Base-by-base conservation (phyloP, 108 stramenopile genomes). In the Cyclotella atomus region DNA sequence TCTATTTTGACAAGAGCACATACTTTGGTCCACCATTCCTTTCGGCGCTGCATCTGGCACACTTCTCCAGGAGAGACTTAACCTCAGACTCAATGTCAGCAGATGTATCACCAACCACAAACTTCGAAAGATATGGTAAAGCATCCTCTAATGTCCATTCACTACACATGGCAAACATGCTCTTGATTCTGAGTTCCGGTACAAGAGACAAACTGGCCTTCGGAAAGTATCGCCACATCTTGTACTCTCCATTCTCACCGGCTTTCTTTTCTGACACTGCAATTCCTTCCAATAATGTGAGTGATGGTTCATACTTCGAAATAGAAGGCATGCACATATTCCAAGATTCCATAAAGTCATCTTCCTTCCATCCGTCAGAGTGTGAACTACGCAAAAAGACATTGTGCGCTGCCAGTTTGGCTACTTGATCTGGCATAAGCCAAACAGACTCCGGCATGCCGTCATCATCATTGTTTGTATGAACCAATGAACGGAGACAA, bases 301-400 rank as follows among this genome's bases (percentile, higher is more conserved):
- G 7, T 6, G 44, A 20, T 23, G 67, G 71, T 27, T 73, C 71
- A 47, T 80, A 80, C 43, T 23, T 53, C 5, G 70, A 33, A 35
- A 73, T 67, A 32, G 65, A 65, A 24, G 79, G 79, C 35, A 73
- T 65, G 36, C 67, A 71, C 47, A 55, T 53, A 9, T 63, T 61
- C 79, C 79, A 80, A 30, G 66, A 66, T 43, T 80, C 79, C 66
- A 80, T 12, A 25, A 80, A 68, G 41, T 73, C 67, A 8, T 68
- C 59, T 49, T 80, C 71, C 17, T 49, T 47, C 79, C 65, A 73
- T 24, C 49, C 41, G 21, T 10, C 32, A 9, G 69, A 21, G 41
- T 59, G 16, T 5, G 19, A 38, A 3, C 30, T 24, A 15, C 79
- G 49, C 28, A 80, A 50, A 47, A 80, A 80, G 14, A 68, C 71